A percentile compares a stretch with the other conserved stretches of the same genome.
Conservation (phyloP, 2,329 filamentous ascomycete genomes). For the Lanzia echinophila region DNA sequence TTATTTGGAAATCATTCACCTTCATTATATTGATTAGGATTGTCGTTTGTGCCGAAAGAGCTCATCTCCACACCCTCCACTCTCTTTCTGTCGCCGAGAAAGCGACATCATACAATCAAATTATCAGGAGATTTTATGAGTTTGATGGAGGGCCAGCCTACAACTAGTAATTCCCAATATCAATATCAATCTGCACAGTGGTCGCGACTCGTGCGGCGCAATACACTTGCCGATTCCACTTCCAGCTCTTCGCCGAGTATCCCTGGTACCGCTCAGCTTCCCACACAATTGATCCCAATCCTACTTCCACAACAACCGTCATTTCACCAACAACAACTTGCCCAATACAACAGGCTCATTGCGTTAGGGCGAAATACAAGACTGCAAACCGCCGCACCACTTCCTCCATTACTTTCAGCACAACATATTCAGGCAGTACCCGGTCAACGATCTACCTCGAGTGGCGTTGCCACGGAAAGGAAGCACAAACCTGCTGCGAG, state of each 20-base stretch:
- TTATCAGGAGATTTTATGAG: constrained; percentile 20
- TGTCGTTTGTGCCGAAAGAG: background rate
- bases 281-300: constrained; percentile 48
- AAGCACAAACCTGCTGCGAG: constrained; percentile 43
- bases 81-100: background rate
- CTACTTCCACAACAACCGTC: constrained; percentile 52
- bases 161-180: constrained; percentile 29
- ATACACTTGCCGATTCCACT: constrained; percentile 25
- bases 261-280: constrained; percentile 25
- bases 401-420: constrained; percentile 48
- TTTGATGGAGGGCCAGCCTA: constrained; percentile 32
- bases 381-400: constrained; percentile 48
- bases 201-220: constrained; percentile 31
- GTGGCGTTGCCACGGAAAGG: constrained; percentile 32
- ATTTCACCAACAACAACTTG: constrained; percentile 54
- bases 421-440: constrained; percentile 50
- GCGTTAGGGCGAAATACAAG: constrained; percentile 44
- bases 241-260: constrained; percentile 21
- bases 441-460: constrained; percentile 46
- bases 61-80: background rate
- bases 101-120: constrained; percentile 8
- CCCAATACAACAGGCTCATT: constrained; percentile 60
- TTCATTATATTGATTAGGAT: background rate
- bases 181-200: constrained; percentile 32
- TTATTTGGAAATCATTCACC: background rate